Evolutionary conservation across 2,329 filamentous ascomycete genomes (phyloP).

Genomic region (Pseudogymnoascus sp.): DNA sequence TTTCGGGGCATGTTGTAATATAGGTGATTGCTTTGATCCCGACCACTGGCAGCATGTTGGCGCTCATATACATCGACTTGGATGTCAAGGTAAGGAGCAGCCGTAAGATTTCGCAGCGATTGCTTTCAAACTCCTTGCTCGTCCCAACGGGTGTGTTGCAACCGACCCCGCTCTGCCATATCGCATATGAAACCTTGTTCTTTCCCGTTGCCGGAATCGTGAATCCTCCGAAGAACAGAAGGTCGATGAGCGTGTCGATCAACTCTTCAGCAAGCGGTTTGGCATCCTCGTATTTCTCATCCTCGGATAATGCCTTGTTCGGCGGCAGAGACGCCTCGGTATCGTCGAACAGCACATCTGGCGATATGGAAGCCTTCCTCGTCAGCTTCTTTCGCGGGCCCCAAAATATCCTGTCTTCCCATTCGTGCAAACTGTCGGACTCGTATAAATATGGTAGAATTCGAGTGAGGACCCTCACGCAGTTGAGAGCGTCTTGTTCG

Average conservation of each 20-base stretch:
- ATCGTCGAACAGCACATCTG: conserved; percentile 75
- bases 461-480: conserved; percentile 82
- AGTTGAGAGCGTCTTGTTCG: conserved; percentile 88
- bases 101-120: conserved; percentile 82
- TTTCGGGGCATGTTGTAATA: conserved; percentile 79
- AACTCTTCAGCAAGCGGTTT: conserved; percentile 90
- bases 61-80: conserved; percentile 88
- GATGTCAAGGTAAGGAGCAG: conserved; percentile 79
- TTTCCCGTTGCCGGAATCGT: conserved; percentile 69
- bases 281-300: conserved; percentile 68
- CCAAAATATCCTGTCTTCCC: conserved; percentile 97
- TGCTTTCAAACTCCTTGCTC: conserved; percentile 87
- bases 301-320: conserved; percentile 30
- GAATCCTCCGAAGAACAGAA: conserved; percentile 87
- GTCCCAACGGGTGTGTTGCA: conserved; percentile 85
- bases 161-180: conserved; percentile 97
- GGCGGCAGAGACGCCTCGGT: conserved; percentile 42
- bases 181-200: conserved; percentile 81
- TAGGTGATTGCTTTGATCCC: conserved; percentile 83
- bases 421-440: conserved; percentile 69
- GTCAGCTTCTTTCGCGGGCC: conserved; percentile 64
- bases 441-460: conserved; percentile 90
- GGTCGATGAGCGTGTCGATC: conserved; percentile 79
- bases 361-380: conserved; percentile 53
- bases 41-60: conserved; percentile 70